A percentile compares a stretch with the other conserved stretches of the same genome.
phyloP scores from a whole-genome alignment of 495 filamentous ascomycete species.

The Penicillium paxilli region DNA sequence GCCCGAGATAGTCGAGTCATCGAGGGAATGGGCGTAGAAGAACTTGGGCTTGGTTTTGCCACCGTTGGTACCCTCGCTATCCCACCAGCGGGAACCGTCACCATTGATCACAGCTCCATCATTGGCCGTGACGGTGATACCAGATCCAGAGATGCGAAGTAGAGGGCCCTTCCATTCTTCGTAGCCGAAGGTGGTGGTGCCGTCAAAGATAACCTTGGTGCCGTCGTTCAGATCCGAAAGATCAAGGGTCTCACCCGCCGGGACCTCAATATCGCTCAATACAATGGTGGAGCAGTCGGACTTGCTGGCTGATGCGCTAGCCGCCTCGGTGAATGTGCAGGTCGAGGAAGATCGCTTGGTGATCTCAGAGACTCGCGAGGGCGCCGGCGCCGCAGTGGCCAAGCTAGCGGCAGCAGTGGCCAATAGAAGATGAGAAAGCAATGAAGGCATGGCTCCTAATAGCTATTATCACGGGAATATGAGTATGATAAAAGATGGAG shows the following conservation, averaged over 20 bases:
- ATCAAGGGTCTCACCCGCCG: constrained; percentile 52
- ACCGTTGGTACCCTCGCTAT: constrained; percentile 52
- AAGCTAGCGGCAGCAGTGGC: not conserved
- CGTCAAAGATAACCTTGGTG: constrained; percentile 55
- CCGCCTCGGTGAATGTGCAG: constrained; percentile 22
- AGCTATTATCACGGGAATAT: no score
- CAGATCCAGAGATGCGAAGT: constrained; percentile 45
- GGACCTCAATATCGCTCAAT: constrained; percentile 47
- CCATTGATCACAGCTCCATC: constrained; percentile 42
- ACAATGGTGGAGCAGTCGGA: constrained; percentile 53
- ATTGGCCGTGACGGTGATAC: constrained; percentile 39
- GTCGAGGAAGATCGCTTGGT: constrained; percentile 4
- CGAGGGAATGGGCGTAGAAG: constrained; percentile 52
- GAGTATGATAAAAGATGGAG: no score
- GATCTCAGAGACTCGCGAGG: not conserved
- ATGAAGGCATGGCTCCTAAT: not conserved
- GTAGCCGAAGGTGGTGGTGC: constrained; percentile 53
- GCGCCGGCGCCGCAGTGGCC: not conserved
- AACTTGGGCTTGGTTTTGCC: constrained; percentile 61
- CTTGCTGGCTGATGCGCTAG: constrained; percentile 31
- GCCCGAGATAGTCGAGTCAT: constrained; percentile 39
- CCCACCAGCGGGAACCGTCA: constrained; percentile 51
- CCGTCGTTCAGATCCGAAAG: constrained; percentile 45
- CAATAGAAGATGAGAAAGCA: not conserved
- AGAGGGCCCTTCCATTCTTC: constrained; percentile 53